Evolutionary conservation across 1,284 basidiomycete genomes (phyloP).

Genomic region (Moesziomyces antarcticus): DNA sequence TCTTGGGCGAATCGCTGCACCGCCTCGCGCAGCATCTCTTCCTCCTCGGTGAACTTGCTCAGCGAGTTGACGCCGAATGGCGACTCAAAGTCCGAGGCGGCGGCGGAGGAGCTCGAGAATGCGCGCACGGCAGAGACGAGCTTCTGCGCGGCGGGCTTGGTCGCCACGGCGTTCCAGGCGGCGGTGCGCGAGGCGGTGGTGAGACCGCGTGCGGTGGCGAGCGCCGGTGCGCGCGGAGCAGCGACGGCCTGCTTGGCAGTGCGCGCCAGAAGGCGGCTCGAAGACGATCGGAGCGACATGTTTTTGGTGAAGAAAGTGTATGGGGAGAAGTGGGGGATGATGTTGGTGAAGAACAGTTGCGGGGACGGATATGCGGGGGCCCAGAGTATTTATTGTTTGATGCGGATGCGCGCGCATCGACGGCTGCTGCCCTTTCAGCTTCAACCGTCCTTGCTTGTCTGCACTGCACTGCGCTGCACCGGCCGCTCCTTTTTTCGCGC

Average conservation of each 20-base stretch:
- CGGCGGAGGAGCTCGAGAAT: constrained; percentile 40
- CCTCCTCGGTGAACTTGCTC: constrained; percentile 63
- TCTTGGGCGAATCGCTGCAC: constrained; percentile 79
- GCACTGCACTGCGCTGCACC: not conserved
- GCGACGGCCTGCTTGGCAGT: constrained; percentile 12
- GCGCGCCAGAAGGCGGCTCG: constrained; percentile 32
- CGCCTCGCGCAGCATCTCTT: constrained; percentile 66
- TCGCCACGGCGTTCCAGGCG: constrained; percentile 20
- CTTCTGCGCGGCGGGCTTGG: constrained; percentile 19
- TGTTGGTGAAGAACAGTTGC: not conserved
- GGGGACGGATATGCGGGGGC: constrained; percentile 6
- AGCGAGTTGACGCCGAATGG: constrained; percentile 67
- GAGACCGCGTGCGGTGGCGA: constrained; percentile 26
- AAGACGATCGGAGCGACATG: constrained; percentile 45
- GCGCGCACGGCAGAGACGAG: constrained; percentile 37
- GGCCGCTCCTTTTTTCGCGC: not conserved
- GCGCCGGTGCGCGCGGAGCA: constrained; percentile 8
- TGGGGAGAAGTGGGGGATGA: not conserved
- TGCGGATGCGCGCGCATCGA: not conserved
- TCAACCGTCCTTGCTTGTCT: not conserved
- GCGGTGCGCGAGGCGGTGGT: constrained; percentile 1
- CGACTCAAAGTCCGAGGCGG: constrained; percentile 57
- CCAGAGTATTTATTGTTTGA: constrained; percentile 14
- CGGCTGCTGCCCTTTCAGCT: not conserved
- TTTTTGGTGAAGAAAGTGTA: not conserved